Percentiles rank a stretch among this genome's conserved stretches.
Evolutionary conservation across 768 basidiomycete genomes (phyloP).

Genomic region (Amanita phalloides): DNA sequence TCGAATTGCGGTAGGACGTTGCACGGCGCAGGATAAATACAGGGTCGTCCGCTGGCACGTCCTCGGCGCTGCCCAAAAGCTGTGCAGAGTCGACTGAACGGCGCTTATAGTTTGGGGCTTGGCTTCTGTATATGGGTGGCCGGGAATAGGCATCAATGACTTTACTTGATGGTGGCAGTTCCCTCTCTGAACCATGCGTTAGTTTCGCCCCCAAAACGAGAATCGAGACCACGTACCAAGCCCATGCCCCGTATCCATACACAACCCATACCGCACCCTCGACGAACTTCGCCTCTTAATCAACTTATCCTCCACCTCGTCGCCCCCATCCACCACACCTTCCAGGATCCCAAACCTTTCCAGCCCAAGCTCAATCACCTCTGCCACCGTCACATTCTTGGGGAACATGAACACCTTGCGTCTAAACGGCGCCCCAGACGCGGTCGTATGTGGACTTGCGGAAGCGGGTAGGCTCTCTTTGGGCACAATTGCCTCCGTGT

Average conservation of each 20-base stretch:
- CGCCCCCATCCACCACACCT: conserved; percentile 97
- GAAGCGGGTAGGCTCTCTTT: conserved; percentile 44
- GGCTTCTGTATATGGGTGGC: conserved; percentile 60
- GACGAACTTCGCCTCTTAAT: conserved; percentile 68
- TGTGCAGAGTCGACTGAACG: conserved; percentile 79
- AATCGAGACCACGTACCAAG: conserved; percentile 37
- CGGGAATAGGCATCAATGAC: conserved; percentile 75
- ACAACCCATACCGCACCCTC: conserved; percentile 77
- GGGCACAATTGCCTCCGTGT: conserved; percentile 90
- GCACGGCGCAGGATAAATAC: conserved; percentile 85
- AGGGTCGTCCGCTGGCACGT: conserved; percentile 77
- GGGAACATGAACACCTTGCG: conserved; percentile 87
- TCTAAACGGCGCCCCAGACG: conserved; percentile 40
- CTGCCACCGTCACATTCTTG: conserved; percentile 91
- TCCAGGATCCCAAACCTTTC: conserved; percentile 93
- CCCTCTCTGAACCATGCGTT: conserved; percentile 44
- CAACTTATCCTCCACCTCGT: conserved; percentile 92
- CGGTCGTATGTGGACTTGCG: conserved; percentile 20
- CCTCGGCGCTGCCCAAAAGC: conserved; percentile 59
- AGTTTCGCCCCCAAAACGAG: background rate
- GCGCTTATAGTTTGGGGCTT: conserved; percentile 60
- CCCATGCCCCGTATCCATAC: conserved; percentile 38
- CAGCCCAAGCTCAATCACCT: conserved; percentile 87
- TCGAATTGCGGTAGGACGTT: conserved; percentile 58
- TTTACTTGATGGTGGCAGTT: conserved; percentile 70